A percentile compares a stretch with the other conserved stretches of the same genome.
phyloP scores from a whole-genome alignment of 139 green algal species.

The Chlamydomonas sp. region DNA sequence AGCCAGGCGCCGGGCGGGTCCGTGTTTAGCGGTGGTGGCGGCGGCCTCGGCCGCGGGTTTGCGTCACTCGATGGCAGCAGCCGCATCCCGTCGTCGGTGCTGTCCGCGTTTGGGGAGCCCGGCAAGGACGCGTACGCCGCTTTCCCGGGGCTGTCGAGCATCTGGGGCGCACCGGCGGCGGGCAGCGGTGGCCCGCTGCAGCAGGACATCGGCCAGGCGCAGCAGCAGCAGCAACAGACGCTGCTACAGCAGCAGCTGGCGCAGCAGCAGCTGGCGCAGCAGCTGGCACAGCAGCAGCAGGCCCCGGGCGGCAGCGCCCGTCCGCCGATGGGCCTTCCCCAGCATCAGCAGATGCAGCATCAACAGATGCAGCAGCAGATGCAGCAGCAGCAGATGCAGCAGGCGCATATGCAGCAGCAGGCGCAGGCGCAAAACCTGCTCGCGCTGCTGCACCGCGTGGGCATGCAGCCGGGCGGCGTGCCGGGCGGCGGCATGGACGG shows the following conservation, averaged over 20 bases:
- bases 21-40: neutral
- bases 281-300: slow-evolving; percentile 2
- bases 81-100: neutral
- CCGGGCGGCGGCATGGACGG: too few relatives aligned
- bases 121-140: neutral
- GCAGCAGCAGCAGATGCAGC: neutral
- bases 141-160: slow-evolving; percentile 1
- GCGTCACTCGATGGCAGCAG: neutral
- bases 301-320: too few relatives aligned
- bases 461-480: too few relatives aligned
- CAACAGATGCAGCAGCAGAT: neutral
- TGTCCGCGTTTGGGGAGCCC: slow-evolving; percentile 5
- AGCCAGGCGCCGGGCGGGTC: neutral
- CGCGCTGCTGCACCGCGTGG: too few relatives aligned
- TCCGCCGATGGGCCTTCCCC: too few relatives aligned
- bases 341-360: neutral
- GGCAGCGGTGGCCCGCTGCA: neutral
- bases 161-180: slow-evolving; percentile 2
- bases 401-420: neutral
- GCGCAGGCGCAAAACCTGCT: too few relatives aligned
- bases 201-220: neutral
- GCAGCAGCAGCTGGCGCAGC: slow-evolving; percentile 3
- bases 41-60: neutral
- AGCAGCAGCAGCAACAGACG: neutral
- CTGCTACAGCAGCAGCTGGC: neutral